These are phyloP conservation scores for Nicotiana paniculata DNA, from an alignment of 257 asterid genomes.

Conservation along the genomic window DNA sequence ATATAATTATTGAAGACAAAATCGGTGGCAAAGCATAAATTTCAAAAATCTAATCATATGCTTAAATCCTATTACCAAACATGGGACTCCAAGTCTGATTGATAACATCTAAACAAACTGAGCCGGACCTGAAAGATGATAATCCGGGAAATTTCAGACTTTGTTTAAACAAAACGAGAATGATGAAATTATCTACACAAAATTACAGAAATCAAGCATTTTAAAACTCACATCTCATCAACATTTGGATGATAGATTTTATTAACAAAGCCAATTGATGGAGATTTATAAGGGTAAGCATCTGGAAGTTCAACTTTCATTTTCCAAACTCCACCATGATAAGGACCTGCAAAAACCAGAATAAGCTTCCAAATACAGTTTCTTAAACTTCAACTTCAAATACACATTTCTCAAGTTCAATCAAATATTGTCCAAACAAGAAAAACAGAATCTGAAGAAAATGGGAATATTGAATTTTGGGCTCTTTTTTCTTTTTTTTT, in stretches of 20 bases:
- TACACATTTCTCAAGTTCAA: no score
- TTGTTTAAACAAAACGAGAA: not conserved
- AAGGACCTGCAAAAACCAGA: constrained; percentile 59
- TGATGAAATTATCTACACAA: not conserved
- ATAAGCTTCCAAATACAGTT: not conserved
- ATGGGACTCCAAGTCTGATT: constrained; percentile 99
- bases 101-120: constrained; percentile 92
- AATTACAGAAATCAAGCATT: not conserved
- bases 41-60: not conserved
- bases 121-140: constrained; percentile 70
- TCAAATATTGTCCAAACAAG: no score
- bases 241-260: constrained; percentile 95
- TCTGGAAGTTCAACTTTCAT: constrained; percentile 93
- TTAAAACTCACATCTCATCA: constrained; percentile 72
- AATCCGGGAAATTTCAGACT: constrained; percentile 1
- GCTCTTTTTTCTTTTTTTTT: no score
- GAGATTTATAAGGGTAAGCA: constrained; percentile 92
- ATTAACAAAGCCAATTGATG: constrained; percentile 87
- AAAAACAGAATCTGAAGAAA: not conserved
- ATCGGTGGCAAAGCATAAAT: not conserved
- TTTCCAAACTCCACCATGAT: constrained; percentile 96
- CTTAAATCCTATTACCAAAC: constrained; percentile 54
- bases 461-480: no score
- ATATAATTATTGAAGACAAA: not conserved
- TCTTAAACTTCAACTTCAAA: no score